Evolutionary conservation across 2,329 filamentous ascomycete genomes (phyloP), one percentile per base, ranked within the genome.

Genomic region (Phaeosphaeriaceae sp.): DNA sequence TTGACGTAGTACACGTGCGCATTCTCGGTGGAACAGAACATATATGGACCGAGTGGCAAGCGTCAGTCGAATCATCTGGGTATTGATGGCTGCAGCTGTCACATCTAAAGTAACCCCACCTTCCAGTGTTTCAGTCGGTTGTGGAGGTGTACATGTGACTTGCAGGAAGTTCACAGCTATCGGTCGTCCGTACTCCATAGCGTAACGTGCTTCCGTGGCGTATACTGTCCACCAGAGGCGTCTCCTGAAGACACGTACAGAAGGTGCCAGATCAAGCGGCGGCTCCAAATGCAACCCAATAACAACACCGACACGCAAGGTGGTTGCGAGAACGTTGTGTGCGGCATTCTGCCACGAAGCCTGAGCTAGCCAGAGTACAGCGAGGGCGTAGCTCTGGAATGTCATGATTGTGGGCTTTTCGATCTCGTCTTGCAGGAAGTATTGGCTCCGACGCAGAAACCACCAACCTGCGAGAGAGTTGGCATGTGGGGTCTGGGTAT

Each of bases 231-330:
- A 85, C 83, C 83, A 85, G 1, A 84, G 56, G 0, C 83, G 74
- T 56, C 77, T 81, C 6, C 79, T 78, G 45, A 82, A 69, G 56
- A 83, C 80, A 15, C 76, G 63, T 49, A 81, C 69, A 0, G 57
- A 50, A 3, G 54, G 59, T 0, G 79, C 68, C 49, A 81, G 57
- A 48, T 68, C 60, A 9, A 60, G 54, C 0, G 78, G 70, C 1
- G 83, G 82, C 27, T 85, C 82, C 0, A 79, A 63, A 67, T 85
- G 82, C 3, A 85, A 70, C 0, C 83, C 83, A 0, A 85, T 67
- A 40, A 82, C 79, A 44, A 83, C 76, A 3, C 82, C 83, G 1
- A 76, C 80, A 10, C 82, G 77, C 1, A 83, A 72, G 0, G 81
- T 80, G 21, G 78, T 66, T 0, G 76, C 78, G 7, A 79, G 58